Percentiles rank a stretch among this genome's conserved stretches.
These are phyloP conservation scores for Dalbergia cultrata DNA, from an alignment of 306 rosid species.

Conservation along the genomic window DNA sequence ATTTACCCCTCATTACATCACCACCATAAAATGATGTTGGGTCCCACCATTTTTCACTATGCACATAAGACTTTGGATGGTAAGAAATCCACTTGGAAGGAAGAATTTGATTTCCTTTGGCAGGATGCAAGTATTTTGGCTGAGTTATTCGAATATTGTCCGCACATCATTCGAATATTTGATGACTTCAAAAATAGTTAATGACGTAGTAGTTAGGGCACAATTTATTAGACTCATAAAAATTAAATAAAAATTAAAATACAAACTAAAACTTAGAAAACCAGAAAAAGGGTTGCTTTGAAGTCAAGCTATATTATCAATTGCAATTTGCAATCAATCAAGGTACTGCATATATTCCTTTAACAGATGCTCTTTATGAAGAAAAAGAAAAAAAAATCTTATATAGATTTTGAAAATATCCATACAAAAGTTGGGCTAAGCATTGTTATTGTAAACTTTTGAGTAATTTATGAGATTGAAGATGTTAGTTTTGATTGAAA, in stretches of 20 bases:
- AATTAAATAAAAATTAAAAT: neutral
- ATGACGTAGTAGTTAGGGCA: neutral
- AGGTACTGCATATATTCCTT: neutral
- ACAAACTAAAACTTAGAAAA: neutral
- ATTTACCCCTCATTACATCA: no score
- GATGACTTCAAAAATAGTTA: neutral
- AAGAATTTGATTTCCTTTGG: no score
- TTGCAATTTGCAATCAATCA: constrained; percentile 6
- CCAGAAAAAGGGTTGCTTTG: neutral
- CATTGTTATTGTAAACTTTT: neutral
- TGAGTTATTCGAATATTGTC: no score
- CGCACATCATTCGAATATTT: neutral
- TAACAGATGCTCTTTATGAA: neutral
- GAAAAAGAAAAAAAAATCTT: neutral
- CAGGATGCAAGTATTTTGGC: no score
- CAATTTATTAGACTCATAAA: neutral
- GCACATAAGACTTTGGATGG: no score
- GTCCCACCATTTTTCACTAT: no score
- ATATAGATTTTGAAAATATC: constrained; percentile 11
- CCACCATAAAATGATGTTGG: no score
- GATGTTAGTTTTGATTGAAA: no score
- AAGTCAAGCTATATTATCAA: constrained; percentile 22
- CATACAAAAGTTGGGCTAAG: neutral
- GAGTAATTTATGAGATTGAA: constrained; percentile 18
- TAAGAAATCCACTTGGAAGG: no score